phyloP scores from a whole-genome alignment of 176 grass and related monocot genomes.

The Oryza glaberrima region DNA sequence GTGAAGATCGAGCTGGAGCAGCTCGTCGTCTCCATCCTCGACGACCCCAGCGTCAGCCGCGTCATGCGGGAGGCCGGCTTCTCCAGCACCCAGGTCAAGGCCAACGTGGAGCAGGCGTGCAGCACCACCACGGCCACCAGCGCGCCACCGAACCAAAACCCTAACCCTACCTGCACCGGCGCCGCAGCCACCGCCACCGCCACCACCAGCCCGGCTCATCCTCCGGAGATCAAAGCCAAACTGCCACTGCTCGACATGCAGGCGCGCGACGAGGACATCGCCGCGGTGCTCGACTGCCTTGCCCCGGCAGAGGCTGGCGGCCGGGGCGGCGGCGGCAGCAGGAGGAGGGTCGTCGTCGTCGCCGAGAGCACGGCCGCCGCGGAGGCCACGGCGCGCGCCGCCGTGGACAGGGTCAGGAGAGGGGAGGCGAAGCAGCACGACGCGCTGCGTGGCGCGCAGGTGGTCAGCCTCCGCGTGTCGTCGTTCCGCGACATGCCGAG shows the following conservation, averaged over 20 bases:
- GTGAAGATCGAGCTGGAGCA: constrained; percentile 95
- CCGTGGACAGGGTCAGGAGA: constrained; percentile 61
- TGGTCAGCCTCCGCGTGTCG: constrained; percentile 66
- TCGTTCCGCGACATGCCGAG: constrained; percentile 60
- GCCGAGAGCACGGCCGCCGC: constrained; percentile 60
- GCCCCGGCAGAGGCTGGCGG: not conserved
- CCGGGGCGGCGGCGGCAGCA: constrained; percentile 44
- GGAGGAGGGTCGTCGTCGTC: constrained; percentile 66
- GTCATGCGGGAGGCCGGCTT: constrained; percentile 98
- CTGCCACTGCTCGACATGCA: constrained; percentile 5
- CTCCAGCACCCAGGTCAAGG: constrained; percentile 94
- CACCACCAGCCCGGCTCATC: not conserved
- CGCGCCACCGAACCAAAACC: constrained; percentile 36
- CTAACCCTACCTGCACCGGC: constrained; percentile 52
- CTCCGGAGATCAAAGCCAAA: constrained; percentile 52
- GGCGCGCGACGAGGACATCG: constrained; percentile 63
- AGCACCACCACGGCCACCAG: constrained; percentile 33
- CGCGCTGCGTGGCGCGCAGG: constrained; percentile 54
- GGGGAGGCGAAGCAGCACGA: constrained; percentile 51
- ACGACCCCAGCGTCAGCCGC: constrained; percentile 92
- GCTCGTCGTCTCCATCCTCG: constrained; percentile 94
- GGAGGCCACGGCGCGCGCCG: constrained; percentile 55
- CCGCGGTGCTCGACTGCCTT: constrained; percentile 60
- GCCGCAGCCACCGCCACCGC: constrained; percentile 32
- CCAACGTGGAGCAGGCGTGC: constrained; percentile 82